Evolutionary conservation across 2,329 filamentous ascomycete genomes (phyloP), one percentile per base, ranked within the genome.

Genomic region (Cladophialophora psammophila): DNA sequence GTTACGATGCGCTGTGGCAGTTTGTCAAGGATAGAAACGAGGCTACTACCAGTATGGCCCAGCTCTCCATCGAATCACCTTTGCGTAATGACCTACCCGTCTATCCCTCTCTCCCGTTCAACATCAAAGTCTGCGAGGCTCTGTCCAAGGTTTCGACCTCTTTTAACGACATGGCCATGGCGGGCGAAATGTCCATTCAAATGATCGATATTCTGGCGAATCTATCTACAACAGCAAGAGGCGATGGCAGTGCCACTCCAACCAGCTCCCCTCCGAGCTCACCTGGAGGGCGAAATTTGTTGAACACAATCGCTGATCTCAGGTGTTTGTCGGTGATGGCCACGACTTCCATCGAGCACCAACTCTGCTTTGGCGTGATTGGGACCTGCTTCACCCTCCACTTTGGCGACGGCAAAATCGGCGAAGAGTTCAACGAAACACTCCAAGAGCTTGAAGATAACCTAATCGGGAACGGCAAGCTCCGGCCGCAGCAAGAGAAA

Each of bases 121-220:
- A 56, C 48, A 64, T 50, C 42, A 64, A 65, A 31, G 40, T 64
- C 31, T 65, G 64, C 58, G 67, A 64, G 45, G 56, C 67, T 10
- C 59, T 69, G n/a, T 67, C 67, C 13, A 66, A 66, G 53, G 64
- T 69, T 7, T 61, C 67, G 8, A 54, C 64, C 10, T 54, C 60
- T 0, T 69, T 69, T 48, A 69, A 66, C 58, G 62, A 69, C 45
- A 63, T 69, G 64, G 67, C 67, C 20, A 45, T 69, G 55, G 60
- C 64, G 2, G 58, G 64, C 6, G 56, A 66, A 60, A 52, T 69
- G 45, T 69, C 67, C n/a, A 63, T 69, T 13, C 67, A 69, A 32
- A 66, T 66, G 36, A 66, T 69, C 45, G 64, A 64, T 9, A 67
- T 69, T 35, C 55, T 68, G 7, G 66, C 66, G 31, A 60, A 64